phyloP scores from a whole-genome alignment of 2,329 filamentous ascomycete genomes.

The Pleomassaria siparia region DNA sequence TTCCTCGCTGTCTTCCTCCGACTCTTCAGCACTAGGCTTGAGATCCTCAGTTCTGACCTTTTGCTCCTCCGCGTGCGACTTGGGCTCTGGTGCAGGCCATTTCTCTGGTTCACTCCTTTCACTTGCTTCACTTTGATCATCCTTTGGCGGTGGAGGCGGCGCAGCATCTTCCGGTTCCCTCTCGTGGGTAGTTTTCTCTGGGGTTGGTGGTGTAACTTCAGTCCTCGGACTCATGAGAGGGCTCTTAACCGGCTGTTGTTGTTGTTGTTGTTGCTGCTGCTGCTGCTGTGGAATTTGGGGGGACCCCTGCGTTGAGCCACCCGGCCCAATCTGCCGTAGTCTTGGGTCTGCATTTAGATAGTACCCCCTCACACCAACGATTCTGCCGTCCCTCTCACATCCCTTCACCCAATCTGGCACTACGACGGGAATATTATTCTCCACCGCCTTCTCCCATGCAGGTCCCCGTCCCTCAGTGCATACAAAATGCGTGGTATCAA shows the following conservation, averaged over 20 bases:
- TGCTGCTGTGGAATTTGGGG: constrained; percentile 18
- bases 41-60: constrained; percentile 39
- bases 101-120: constrained; percentile 19
- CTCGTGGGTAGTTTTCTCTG: constrained; percentile 42
- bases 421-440: constrained; percentile 97
- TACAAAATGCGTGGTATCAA: constrained; percentile 98
- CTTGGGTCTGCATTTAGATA: constrained; percentile 85
- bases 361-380: constrained; percentile 92
- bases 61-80: constrained; percentile 33
- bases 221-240: constrained; percentile 49
- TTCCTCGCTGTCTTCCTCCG: constrained; percentile 26
- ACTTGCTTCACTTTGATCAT: constrained; percentile 21
- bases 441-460: constrained; percentile 93
- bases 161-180: constrained; percentile 25
- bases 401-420: constrained; percentile 96
- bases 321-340: constrained; percentile 55
- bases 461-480: constrained; percentile 89
- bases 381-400: constrained; percentile 90
- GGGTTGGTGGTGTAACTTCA: constrained; percentile 54
- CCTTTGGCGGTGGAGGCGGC: constrained; percentile 37
- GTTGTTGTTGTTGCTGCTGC: no score
- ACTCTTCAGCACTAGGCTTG: constrained; percentile 27
- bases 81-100: constrained; percentile 35
- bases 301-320: constrained; percentile 25
- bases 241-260: constrained; percentile 27